Base-by-base conservation (phyloP, 2,329 filamentous ascomycete species). In the Tolypocladium inflatum region DNA sequence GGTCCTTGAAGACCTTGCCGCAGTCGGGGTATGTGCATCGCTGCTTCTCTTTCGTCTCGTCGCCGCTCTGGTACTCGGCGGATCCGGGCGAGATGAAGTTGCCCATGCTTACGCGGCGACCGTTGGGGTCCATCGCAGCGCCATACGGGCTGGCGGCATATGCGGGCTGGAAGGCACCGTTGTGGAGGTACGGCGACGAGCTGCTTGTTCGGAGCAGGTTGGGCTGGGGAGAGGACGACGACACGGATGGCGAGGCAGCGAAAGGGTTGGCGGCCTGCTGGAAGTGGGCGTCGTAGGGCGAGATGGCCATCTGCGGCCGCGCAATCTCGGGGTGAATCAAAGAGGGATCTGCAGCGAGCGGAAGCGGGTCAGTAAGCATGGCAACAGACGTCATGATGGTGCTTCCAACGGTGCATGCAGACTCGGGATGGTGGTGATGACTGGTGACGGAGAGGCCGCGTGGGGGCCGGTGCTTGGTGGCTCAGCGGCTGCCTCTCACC, bases 11-110 rank as follows among this genome's bases (percentile, higher is more conserved):
- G 59, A 87, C 80, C 67, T 89, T 86, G 62, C 91, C 90, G 67
- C 91, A 96, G 59, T 93, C 90, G 8, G 88, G 85, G 68, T 91
- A 86, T 1, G 89, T 89, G 77, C 91, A 96, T 61, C 89, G 80
- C 65, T 82, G 80, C 74, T 83, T 84, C 69, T 90, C 87, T 67
- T 88, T 86, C 60, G 77, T 72, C 67, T 88, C 85, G 57, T 84
- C 77, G 58, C 80, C 81, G 68, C 82, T 87, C 64, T 80, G 79
- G 75, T 69, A 81, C 71, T 83, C 86, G 72, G 63, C 82, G 75
- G 65, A 82, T 55, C 79, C 73, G 33, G 77, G 82, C 1, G 89
- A 91, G 61, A 85, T 85, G 61, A 85, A 84, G 19, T 89, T 92
- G 63, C 65, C 82, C 61, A 88, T 79, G 54, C 90, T 93, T 57